Evolutionary conservation across 2,329 filamentous ascomycete genomes (phyloP), one percentile per base, ranked within the genome.

Genomic region (Aspergillaceae sp.): DNA sequence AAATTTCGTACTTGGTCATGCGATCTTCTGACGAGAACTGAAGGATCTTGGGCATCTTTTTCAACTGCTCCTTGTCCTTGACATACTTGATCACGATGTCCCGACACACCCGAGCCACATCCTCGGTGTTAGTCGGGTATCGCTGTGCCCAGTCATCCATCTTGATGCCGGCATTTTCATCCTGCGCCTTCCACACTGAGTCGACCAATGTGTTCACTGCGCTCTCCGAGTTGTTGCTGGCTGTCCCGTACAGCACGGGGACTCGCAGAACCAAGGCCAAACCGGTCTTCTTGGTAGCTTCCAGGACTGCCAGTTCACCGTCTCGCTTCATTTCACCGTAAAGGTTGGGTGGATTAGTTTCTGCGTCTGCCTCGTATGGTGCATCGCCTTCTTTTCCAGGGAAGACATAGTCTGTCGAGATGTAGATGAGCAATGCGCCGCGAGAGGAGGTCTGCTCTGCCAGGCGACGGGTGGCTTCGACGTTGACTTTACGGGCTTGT

Each of bases 1-100:
- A 90, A 46, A 96, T 94, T 64, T 91, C 82, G 65, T 90, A 94
- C 71, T 95, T 95, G 41, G 89, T 95, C 74, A 83, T 86, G 53
- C 75, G 79, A 56, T 94, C 86, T 66, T 95, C 87, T 40, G 87
- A 88, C 3, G 84, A 87, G 68, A 94, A 94, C 45, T 96, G 89
- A 11, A 95, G 74, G 38, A 89, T 78, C 29, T 62, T 70, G 0
- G 89, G 89, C 35, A 94, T 68, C 10, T 70, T 61, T 7, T 71
- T 63, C 43, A 74, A 69, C 34, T 77, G 71, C 35, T 70, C 67
- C 8, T 72, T 66, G 42, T 66, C 61, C 59, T 58, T 66, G 45
- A 84, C 71, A 58, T 90, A 92, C 58, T 85, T 82, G 50, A 73
- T 74, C 2, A 85, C 79, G 41, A 92, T 72, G 55, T 94, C 87